phyloP scores from a whole-genome alignment of 2,329 filamentous ascomycete species.

The Clarireedia sp. region DNA sequence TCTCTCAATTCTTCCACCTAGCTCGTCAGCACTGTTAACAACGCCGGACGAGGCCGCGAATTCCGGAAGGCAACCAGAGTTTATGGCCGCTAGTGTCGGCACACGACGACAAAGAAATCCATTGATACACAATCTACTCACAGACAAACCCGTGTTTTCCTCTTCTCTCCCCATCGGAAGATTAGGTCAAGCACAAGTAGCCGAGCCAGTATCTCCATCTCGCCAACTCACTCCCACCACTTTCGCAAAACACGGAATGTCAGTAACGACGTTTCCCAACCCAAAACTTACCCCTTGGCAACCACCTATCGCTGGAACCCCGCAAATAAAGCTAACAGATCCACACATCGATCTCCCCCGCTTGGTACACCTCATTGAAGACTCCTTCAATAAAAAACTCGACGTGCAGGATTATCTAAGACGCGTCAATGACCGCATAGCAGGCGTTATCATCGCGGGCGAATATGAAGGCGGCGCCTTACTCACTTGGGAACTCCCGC shows the following conservation, averaged over 20 bases:
- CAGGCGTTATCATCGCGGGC: conserved; percentile 88
- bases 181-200: conserved; percentile 32
- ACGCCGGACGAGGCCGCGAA: conserved; percentile 74
- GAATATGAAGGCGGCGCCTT: conserved; percentile 95
- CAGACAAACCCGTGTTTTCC: conserved; percentile 87
- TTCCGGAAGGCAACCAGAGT: conserved; percentile 28
- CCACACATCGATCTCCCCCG: conserved; percentile 74
- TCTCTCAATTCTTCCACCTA: conserved; percentile 69
- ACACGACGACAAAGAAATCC: conserved; percentile 63
- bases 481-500: conserved; percentile 84
- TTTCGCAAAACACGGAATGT: conserved; percentile 85
- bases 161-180: conserved; percentile 76
- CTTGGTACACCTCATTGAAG: conserved; percentile 80
- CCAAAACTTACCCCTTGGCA: conserved; percentile 59
- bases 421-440: conserved; percentile 73
- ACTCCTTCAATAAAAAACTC: conserved; percentile 81
- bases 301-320: conserved; percentile 50
- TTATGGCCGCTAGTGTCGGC: conserved; percentile 34
- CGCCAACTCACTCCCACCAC: conserved; percentile 52
- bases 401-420: conserved; percentile 76
- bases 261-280: conserved; percentile 74
- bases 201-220: conserved; percentile 26
- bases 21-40: conserved; percentile 82
- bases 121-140: conserved; percentile 89
- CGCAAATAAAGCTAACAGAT: conserved; percentile 66